Percentiles rank a stretch among this genome's conserved stretches.
Evolutionary conservation across 306 rosid species (phyloP).

Genomic region (Rosa rugosa): DNA sequence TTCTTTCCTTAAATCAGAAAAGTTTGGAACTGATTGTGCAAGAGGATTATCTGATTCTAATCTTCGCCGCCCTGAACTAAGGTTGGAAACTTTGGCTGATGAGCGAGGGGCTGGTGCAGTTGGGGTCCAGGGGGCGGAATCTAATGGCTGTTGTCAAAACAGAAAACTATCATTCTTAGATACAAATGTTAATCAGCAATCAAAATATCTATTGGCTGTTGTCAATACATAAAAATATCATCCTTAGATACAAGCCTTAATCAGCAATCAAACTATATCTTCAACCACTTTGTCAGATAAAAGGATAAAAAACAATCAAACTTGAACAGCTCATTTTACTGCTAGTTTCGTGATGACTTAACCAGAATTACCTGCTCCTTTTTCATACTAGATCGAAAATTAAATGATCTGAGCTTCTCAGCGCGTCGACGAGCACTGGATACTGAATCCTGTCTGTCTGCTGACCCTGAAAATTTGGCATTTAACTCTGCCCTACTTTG

Average conservation of each 20-base stretch:
- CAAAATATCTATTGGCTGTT: slow-evolving; percentile 57
- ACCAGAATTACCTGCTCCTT: slow-evolving; percentile 67
- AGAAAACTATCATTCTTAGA: slow-evolving; percentile 27
- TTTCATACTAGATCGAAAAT: slow-evolving; percentile 49
- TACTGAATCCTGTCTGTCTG: slow-evolving; percentile 49
- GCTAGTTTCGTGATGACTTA: slow-evolving; percentile 27
- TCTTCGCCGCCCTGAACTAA: slow-evolving; percentile 70
- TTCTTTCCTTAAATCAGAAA: slow-evolving; percentile 94
- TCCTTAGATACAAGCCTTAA: slow-evolving; percentile 25
- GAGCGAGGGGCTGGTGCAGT: slow-evolving; percentile 52
- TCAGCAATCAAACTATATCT: slow-evolving; percentile 20
- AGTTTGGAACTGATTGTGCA: slow-evolving; percentile 92
- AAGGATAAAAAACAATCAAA: slow-evolving; percentile 17
- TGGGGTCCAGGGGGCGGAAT: slow-evolving; percentile 60
- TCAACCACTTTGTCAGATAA: slow-evolving; percentile 7
- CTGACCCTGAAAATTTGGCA: slow-evolving; percentile 72
- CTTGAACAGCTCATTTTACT: slow-evolving; percentile 19
- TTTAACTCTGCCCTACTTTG: slow-evolving; percentile 77
- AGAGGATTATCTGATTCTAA: slow-evolving; percentile 63
- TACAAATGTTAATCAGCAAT: slow-evolving; percentile 23
- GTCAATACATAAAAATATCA: slow-evolving; percentile 27
- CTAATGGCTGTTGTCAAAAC: slow-evolving; percentile 64
- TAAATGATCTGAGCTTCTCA: slow-evolving; percentile 74
- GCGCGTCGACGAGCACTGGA: slow-evolving; percentile 56
- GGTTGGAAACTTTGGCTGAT: slow-evolving; percentile 44